Evolutionary conservation across 345 rosid genomes (phyloP), one percentile per base, ranked within the genome.

Genomic region (Eucalyptus tenuipes): DNA sequence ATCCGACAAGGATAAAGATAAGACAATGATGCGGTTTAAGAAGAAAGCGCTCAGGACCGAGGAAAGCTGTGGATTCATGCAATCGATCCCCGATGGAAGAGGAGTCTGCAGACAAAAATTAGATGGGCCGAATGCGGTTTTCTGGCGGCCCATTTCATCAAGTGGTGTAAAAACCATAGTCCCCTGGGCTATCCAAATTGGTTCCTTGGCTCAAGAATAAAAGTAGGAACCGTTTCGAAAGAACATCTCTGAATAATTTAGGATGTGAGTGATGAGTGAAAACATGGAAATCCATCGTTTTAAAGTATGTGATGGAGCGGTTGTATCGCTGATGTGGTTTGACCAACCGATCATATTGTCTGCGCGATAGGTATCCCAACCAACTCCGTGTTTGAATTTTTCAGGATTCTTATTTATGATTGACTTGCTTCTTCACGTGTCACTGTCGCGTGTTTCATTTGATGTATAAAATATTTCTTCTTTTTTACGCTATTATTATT

Each of bases 361-460:
- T 18, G 1, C 45, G 1, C 0, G 14, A 71, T 20, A 37, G 27
- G 45, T 24, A 20, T 37, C 7, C 3, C 8, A 2, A 71, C 45
- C 14, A 10, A 37, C 13, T 71, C 0, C 22, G 0, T 0, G 0
- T 20, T 71, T 20, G 27, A 71, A 37, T 1, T 37, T 37, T 37
- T 20, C 2, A 2, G 0, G 12, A 9, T 37, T 20, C 27, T 71
- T 71, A 37, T 71, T 37, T 20, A 40, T 10, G 45, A 71, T 71
- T 71, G 45, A 71, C 45, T 37, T 37, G 27, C 13, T 71, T 71
- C 27, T 71, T 5, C 27, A 75, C 47, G 3, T 20, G 29, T 40
- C 82, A 37, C 27, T 40, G 27, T 37, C 47, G 14, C 3, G 47
- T 5, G 14, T 75, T 40, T 24, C 47, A 75, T 75, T 20, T 25